phyloP scores from a whole-genome alignment of 306 rosid genomes.

The Rosa chinensis region DNA sequence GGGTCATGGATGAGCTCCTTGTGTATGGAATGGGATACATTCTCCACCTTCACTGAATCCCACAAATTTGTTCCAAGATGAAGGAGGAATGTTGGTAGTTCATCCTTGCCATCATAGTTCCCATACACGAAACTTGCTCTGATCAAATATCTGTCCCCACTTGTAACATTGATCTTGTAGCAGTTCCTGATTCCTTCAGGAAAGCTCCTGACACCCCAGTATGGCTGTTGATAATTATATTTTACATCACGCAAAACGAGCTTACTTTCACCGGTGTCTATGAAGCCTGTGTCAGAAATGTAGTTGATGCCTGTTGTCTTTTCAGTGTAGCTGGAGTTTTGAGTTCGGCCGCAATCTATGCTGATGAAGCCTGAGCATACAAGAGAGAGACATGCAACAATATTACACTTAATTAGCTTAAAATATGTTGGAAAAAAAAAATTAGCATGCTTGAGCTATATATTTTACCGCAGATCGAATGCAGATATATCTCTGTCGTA shows the following conservation, averaged over 20 bases:
- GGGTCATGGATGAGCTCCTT: slow-evolving; percentile 42
- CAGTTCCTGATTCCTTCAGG: slow-evolving; percentile 42
- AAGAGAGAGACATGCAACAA: neutral
- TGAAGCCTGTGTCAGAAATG: slow-evolving; percentile 15
- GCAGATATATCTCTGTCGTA: no score
- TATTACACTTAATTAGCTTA: neutral
- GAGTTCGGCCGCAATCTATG: slow-evolving; percentile 33
- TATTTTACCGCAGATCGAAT: no score
- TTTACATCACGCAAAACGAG: neutral
- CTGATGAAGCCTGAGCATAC: slow-evolving; percentile 35
- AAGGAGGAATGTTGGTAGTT: slow-evolving; percentile 28
- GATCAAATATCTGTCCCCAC: slow-evolving; percentile 34
- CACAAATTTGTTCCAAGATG: slow-evolving; percentile 35
- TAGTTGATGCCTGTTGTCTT: slow-evolving; percentile 8
- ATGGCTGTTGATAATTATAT: neutral
- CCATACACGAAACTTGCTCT: slow-evolving; percentile 43
- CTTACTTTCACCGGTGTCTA: slow-evolving; percentile 12
- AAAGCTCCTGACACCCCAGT: slow-evolving; percentile 36
- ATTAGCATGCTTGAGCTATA: no score
- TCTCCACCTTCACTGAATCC: slow-evolving; percentile 25
- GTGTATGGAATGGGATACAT: neutral
- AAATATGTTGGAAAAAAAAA: neutral
- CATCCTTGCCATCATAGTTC: slow-evolving; percentile 29
- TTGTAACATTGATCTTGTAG: slow-evolving; percentile 26
- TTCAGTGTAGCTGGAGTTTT: slow-evolving; percentile 4